These are phyloP conservation scores for Acarospora socialis DNA, from an alignment of 2,329 filamentous ascomycete species.

Conservation along the genomic window DNA sequence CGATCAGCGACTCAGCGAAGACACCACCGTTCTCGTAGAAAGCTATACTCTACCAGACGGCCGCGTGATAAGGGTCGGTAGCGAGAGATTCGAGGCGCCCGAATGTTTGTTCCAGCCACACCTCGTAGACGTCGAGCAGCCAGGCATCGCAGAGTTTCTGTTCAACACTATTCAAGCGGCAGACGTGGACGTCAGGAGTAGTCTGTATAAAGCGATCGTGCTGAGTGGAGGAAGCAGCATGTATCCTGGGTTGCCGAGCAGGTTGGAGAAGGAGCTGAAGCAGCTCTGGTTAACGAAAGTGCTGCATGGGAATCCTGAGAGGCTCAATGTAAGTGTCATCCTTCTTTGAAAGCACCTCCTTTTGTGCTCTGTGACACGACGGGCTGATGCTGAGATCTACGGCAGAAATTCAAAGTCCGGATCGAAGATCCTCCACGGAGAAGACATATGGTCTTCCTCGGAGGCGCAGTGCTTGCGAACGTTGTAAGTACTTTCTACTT, in stretches of 20 bases:
- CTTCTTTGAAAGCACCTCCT: slow-evolving; percentile 2
- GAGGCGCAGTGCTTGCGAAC: slow-evolving; percentile 89
- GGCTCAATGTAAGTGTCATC: slow-evolving; percentile 47
- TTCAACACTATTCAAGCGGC: slow-evolving; percentile 98
- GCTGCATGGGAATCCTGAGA: slow-evolving; percentile 78
- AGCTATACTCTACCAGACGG: slow-evolving; percentile 95
- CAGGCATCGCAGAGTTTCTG: slow-evolving; percentile 88
- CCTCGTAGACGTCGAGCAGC: slow-evolving; percentile 92
- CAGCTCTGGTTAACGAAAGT: slow-evolving; percentile 94
- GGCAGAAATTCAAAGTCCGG: slow-evolving; percentile 95
- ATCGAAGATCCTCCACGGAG: slow-evolving; percentile 95
- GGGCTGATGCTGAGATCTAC: too few species aligned
- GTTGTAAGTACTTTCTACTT: slow-evolving; percentile 41
- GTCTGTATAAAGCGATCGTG: slow-evolving; percentile 93
- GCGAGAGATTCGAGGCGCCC: slow-evolving; percentile 92
- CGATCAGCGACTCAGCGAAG: slow-evolving; percentile 89
- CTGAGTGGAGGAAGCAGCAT: slow-evolving; percentile 95
- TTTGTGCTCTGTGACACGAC: too few species aligned
- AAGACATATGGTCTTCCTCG: slow-evolving; percentile 98
- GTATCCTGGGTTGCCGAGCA: slow-evolving; percentile 90
- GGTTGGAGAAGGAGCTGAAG: slow-evolving; percentile 96
- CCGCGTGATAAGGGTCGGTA: slow-evolving; percentile 87
- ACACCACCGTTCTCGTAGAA: slow-evolving; percentile 93
- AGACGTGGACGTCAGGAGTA: slow-evolving; percentile 86
- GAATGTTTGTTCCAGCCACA: slow-evolving; percentile 98